Base-by-base conservation (phyloP, 179 eudicot species). In the Kewa caespitosa region DNA sequence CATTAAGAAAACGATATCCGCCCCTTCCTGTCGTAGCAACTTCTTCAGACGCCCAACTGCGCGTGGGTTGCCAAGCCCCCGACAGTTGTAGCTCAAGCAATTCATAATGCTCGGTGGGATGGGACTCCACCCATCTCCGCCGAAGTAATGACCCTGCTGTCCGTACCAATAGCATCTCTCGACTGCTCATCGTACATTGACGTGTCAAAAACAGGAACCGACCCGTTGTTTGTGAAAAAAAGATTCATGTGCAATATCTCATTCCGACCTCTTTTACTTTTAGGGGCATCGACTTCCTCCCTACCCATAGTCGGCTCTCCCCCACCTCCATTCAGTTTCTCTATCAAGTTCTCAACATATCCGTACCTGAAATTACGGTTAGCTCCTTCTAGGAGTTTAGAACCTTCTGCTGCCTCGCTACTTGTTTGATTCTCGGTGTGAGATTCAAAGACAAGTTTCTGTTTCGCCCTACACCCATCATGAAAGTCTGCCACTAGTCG, bases 41-140 rank as follows among this genome's bases (percentile, higher is more conserved):
- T 46, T 43, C 7, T 20, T 31, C 18, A 63, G 42, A 6, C 42
- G 8, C 1, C 30, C 43, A 74, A 74, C 32, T 74, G 77, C 61
- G 17, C 14, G 55, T 54, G 66, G 37, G 38, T 52, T 67, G 54
- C 79, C 79, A 14, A 54, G 37, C 32, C 79, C 73, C 73, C 79
- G 73, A 37, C 54, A 66, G 28, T 75, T 75, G 65, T 64, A 48
- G 34, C 63, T 37, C 3, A 66, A 28, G 22, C 22, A 1, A 76
- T 4, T 76, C 79, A 67, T 76, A 41, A 43, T 22, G 30, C 9
- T 9, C 46, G 74, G 46, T 63, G 74, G 63, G 46, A 23, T 25
- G 46, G 73, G 14, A 4, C 14, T 0, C 31, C 20, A 0, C 14
- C 63, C 50, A 54, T 22, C 71, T 33, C 63, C 63, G 33, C 62